Evolutionary conservation across 1,284 basidiomycete species (phyloP), one percentile per base, ranked within the genome.

Genomic region (Rhodotorula sp.): DNA sequence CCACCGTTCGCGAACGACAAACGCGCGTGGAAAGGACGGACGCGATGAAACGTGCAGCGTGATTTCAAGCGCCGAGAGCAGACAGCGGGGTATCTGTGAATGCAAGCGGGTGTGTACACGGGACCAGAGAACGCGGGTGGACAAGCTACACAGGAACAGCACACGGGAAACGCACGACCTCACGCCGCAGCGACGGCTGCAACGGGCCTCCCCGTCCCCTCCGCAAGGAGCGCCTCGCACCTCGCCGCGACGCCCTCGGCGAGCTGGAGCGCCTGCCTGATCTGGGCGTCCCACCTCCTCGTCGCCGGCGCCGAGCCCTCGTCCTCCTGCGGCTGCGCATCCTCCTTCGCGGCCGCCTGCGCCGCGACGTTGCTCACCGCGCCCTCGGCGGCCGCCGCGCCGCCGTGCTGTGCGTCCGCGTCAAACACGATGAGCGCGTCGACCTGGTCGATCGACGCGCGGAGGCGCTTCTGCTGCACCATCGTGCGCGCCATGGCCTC

Each of bases 281-380:
- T 76, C 53, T 72, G 66, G 36, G 61, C 0, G 58, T 78, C 75
- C 75, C 75, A 78, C 50, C 70, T 53, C 57, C 71, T 63, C 46
- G 77, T 74, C 64, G 65, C 73, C 4, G 69, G 66, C 36, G 75
- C 75, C 15, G 56, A 34, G 25, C 55, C 66, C 7, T 55, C 65
- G 34, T 69, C 68, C 27, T 72, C 75, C 39, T 41, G 58, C n/a
- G 50, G 13, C 21, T 8, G 22, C 59, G n/a, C 48, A n/a, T 44
- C 56, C 48, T n/a, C 76, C 88, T 88, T 84, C 83, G 13, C 83
- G 90, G 67, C 63, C 6, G 50, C 37, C 55, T 73, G 67, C 44
- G 69, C 68, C 27, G 73, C 77, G 7, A 78, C 77, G 37, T 78
- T 78, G 19, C 62, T 67, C 22, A 77, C 70, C 19, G 72, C 71